Evolutionary conservation across 257 asterid species (phyloP), one percentile per base, ranked within the genome.

Genomic region (Nicotiana benthamiana): DNA sequence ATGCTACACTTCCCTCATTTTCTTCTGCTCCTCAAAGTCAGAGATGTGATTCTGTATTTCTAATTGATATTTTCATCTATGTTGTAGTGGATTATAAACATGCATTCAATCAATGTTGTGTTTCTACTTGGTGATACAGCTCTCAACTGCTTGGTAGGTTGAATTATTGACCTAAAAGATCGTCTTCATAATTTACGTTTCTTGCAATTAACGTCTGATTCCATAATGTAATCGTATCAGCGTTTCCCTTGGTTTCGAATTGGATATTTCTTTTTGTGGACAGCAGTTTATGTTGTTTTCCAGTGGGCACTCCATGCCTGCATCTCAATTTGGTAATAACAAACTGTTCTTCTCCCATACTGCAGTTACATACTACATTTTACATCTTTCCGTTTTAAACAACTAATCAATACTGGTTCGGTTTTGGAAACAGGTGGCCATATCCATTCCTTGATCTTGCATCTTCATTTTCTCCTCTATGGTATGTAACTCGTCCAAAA

Each of bases 361-460:
- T 48, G 43, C 1, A 48, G 0, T 26, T 32, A 32, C 36, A 32
- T 12, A 43, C 36, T 12, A 43, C 36, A 74, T 22, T 46, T 46
- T 72, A 24, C 16, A n/a, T 3, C 4, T 24, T 12, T 24, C 61
- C 22, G 78, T 24, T 1, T 24, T 72, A 24, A 1, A 15, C 78
- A 72, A 24, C 26, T 74, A 74, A 26, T 24, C 4, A 46, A 13
- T 46, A 46, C 61, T 72, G 24, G 61, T 46, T 0, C 48, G 5
- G n/a, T 51, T 63, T 51, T 79, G 6, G 74, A 72, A 81, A 79
- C 97, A 95, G 98, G 98, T 95, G 98, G 99, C 95, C 98, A 24
- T 95, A 93, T 83, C 97, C 98, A n/a, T 92, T 95, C 85, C 98
- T 95, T 76, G 98, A 95, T 83, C 76, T 95, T 83, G 88, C 96